Base-by-base conservation (phyloP, 1,284 basidiomycete genomes). In the Ustilago nuda region DNA sequence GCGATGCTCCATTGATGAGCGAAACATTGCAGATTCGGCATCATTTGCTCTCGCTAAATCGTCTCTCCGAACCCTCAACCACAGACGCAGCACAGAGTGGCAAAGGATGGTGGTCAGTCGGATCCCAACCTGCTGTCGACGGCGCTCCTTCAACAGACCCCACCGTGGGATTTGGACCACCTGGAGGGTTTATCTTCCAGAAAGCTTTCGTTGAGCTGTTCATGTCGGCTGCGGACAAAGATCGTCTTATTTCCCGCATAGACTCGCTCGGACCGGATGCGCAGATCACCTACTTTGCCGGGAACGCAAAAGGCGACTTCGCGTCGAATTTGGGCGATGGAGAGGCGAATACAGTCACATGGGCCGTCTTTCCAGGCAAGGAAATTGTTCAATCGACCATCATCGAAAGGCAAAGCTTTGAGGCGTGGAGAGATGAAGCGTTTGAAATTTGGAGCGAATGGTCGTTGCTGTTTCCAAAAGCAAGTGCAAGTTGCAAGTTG, bases 161-260 rank as follows among this genome's bases (percentile, higher is more conserved):
- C 13, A 87, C 92, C 0, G 91, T 95, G 69, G 97, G 96, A 1
- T 99, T 96, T 92, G 96, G 96, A 6, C 97, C 96, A 7, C 88
- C 89, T 54, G 92, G 91, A 11, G 96, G 96, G 4, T 95, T 95
- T 86, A 92, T 99, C 13, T 99, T 94, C 87, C 97, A 99, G 87
- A 99, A 99, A 87, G 90, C 92, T 4, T 99, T 98, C 84, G 94
- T 98, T 7, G 96, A 99, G 87, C 96, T 98, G 85, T 99, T 99
- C 84, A 92, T 92, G 45, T 83, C 80, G 7, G 89, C 89, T 54
- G 86, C 88, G 19, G 91, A 92, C 73, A 90, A 97, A 27, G 88
- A 91, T 43, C 83, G 80, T 63, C 89, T 98, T 43, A 90, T 92
- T 84, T 83, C 87, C 66, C 89, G 88, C 75, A 89, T 93, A 1